Evolutionary conservation across 345 rosid species (phyloP).

Genomic region (Murraya paniculata): DNA sequence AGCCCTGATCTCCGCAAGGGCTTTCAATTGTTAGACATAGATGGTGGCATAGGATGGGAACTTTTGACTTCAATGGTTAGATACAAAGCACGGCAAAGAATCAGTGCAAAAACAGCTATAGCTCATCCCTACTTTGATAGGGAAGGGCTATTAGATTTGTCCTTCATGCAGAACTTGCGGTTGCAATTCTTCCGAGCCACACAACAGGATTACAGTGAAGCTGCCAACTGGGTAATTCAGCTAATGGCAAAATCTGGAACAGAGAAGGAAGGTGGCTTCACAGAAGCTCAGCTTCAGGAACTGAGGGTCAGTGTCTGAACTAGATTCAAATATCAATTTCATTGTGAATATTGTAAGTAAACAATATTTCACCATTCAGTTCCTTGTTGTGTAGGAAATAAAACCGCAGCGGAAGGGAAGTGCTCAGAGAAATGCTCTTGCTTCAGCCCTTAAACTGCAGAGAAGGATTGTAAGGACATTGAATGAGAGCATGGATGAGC

Average conservation of each 20-base stretch:
- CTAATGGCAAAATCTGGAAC: slow-evolving; percentile 94
- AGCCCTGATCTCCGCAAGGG: slow-evolving; percentile 69
- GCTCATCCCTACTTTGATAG: slow-evolving; percentile 82
- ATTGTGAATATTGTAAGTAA: not conserved
- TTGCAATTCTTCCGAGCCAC: slow-evolving; percentile 75
- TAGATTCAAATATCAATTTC: not conserved
- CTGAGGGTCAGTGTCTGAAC: slow-evolving; percentile 51
- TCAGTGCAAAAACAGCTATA: slow-evolving; percentile 80
- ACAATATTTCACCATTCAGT: not conserved
- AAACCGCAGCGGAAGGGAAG: slow-evolving; percentile 60
- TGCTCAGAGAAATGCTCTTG: slow-evolving; percentile 69
- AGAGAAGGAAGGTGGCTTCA: slow-evolving; percentile 87
- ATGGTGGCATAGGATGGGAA: slow-evolving; percentile 91
- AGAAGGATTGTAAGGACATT: slow-evolving; percentile 71
- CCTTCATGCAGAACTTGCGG: slow-evolving; percentile 83
- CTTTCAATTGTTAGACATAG: slow-evolving; percentile 75
- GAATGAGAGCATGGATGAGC: slow-evolving; percentile 76
- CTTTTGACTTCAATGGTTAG: slow-evolving; percentile 89
- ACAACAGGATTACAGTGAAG: slow-evolving; percentile 86
- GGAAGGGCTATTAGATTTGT: slow-evolving; percentile 74
- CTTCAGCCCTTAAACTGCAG: slow-evolving; percentile 70
- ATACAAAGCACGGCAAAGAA: slow-evolving; percentile 86
- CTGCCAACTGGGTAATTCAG: slow-evolving; percentile 70
- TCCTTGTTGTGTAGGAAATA: slow-evolving; percentile 45
- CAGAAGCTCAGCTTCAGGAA: slow-evolving; percentile 90